Conservation (phyloP, 208 protist species). For the Leishmania tarentolae region DNA sequence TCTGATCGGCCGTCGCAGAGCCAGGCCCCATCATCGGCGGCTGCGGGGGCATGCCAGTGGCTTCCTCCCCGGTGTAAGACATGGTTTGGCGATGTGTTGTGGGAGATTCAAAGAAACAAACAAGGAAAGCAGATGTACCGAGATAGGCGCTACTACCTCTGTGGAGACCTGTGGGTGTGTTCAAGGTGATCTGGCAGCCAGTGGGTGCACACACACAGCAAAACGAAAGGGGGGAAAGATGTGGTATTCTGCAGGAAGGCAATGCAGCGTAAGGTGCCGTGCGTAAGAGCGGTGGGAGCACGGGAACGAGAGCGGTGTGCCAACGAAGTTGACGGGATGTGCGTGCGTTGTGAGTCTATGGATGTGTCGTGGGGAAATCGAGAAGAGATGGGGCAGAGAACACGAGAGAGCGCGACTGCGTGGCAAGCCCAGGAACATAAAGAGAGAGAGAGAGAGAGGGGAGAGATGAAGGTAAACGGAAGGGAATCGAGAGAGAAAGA, state of each 20-base stretch:
- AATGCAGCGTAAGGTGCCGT: neutral
- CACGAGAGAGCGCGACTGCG: neutral
- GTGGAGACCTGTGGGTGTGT: neutral
- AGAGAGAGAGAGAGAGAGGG: neutral
- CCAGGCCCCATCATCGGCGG: conserved; percentile 69
- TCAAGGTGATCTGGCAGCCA: neutral
- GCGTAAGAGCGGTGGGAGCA: neutral
- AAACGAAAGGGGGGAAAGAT: too few relatives aligned
- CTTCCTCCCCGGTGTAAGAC: conserved; percentile 73
- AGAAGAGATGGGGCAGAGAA: neutral
- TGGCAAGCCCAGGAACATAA: neutral
- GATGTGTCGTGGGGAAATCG: neutral
- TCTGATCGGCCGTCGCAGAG: conserved; percentile 83
- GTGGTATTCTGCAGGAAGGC: neutral
- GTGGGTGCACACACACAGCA: neutral
- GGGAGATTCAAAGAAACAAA: neutral
- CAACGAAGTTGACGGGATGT: neutral
- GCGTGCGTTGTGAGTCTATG: neutral
- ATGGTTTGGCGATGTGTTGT: conserved; percentile 30
- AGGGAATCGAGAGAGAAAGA: neutral
- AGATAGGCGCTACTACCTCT: neutral
- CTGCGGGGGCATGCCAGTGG: conserved; percentile 29
- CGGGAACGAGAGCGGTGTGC: too few relatives aligned
- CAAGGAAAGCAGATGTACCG: neutral
- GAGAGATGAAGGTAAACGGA: neutral